A percentile compares a stretch with the other conserved stretches of the same genome.
Conservation (phyloP, 441 rosid genomes). For the Euphorbia schlechtendalii region DNA sequence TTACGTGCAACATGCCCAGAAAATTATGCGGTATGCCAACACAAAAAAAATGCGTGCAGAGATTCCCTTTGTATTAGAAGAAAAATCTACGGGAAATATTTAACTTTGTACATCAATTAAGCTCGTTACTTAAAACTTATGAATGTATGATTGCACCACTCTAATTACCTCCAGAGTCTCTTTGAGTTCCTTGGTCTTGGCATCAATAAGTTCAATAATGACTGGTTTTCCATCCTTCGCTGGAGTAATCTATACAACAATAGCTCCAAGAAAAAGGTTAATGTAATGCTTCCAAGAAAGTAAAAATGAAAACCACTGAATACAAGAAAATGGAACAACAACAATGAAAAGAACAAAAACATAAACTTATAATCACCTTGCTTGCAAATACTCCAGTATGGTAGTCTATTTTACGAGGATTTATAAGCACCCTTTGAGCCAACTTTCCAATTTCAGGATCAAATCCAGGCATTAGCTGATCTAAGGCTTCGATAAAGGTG, state of each 20-base stretch:
- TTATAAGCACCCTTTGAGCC: slow-evolving; percentile 91
- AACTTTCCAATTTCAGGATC: slow-evolving; percentile 97
- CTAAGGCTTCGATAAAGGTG: slow-evolving; percentile 89
- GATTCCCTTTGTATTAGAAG: neutral
- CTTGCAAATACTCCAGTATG: slow-evolving; percentile 91
- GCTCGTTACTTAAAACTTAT: neutral
- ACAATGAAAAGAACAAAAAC: neutral
- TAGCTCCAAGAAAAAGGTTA: slow-evolving; percentile 12
- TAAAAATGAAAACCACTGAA: neutral
- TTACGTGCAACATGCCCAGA: neutral
- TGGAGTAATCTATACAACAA: slow-evolving; percentile 68
- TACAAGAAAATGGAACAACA: slow-evolving; percentile 4
- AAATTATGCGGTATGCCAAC: neutral
- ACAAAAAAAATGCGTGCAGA: neutral
- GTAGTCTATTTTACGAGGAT: slow-evolving; percentile 90
- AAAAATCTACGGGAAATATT: neutral
- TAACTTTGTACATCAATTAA: neutral
- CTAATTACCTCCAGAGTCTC: slow-evolving; percentile 77
- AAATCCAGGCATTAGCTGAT: slow-evolving; percentile 99
- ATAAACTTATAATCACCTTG: slow-evolving; percentile 41
- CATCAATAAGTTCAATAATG: slow-evolving; percentile 87
- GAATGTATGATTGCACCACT: neutral
- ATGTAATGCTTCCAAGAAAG: neutral
- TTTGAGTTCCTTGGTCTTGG: slow-evolving; percentile 86
- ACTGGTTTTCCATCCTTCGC: slow-evolving; percentile 95